Conservation (phyloP, 768 basidiomycete species). For the Amanita exitialis region DNA sequence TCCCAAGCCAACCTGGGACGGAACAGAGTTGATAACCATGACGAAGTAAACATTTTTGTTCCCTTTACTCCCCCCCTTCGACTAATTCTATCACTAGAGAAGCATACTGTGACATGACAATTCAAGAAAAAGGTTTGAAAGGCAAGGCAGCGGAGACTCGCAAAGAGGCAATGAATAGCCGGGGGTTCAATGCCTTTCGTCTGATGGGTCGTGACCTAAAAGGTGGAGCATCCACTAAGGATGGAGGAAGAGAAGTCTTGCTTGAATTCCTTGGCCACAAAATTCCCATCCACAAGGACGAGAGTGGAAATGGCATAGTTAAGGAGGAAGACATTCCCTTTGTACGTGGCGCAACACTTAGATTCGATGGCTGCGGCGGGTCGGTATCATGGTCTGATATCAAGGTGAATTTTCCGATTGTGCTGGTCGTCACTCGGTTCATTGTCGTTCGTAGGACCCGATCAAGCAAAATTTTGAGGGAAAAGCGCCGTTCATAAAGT, state of each 20-base stretch:
- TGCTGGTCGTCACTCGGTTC: neutral
- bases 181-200: slow-evolving; percentile 75
- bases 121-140: slow-evolving; percentile 84
- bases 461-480: slow-evolving; percentile 40
- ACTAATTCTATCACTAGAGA: slow-evolving; percentile 32
- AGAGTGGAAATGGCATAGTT: slow-evolving; percentile 53
- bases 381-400: slow-evolving; percentile 38
- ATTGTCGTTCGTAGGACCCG: slow-evolving; percentile 23
- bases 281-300: slow-evolving; percentile 52
- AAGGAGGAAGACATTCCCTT: slow-evolving; percentile 50
- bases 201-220: slow-evolving; percentile 40
- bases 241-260: slow-evolving; percentile 43
- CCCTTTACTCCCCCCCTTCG: neutral
- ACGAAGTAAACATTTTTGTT: slow-evolving; percentile 51
- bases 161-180: slow-evolving; percentile 39
- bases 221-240: slow-evolving; percentile 17
- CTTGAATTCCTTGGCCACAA: slow-evolving; percentile 70
- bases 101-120: slow-evolving; percentile 92
- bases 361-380: slow-evolving; percentile 49
- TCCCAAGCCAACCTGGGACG: slow-evolving; percentile 75
- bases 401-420: slow-evolving; percentile 24
- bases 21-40: slow-evolving; percentile 72
- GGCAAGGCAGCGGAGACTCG: slow-evolving; percentile 59
- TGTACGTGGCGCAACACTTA: slow-evolving; percentile 42
- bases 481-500: slow-evolving; percentile 42